Conservation (phyloP, 1,284 basidiomycete genomes). For the Crocinoboletus sp. region DNA sequence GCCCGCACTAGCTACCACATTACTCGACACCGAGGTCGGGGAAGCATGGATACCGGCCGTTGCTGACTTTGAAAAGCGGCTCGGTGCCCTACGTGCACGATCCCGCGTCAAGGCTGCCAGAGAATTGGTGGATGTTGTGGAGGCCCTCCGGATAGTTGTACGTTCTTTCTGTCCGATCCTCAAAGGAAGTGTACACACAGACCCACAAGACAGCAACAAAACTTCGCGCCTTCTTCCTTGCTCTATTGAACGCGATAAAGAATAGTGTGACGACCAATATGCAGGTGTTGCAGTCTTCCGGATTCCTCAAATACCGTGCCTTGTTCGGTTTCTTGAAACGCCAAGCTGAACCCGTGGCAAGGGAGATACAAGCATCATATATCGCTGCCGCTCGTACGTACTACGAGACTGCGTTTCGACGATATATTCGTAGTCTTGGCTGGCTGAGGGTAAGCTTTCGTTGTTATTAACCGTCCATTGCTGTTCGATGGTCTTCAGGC, state of each 20-base stretch:
- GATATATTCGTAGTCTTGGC: constrained; percentile 82
- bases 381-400: constrained; percentile 82
- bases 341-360: constrained; percentile 78
- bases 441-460: constrained; percentile 59
- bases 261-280: constrained; percentile 88
- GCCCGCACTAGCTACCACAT: constrained; percentile 71
- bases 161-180: constrained; percentile 22
- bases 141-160: constrained; percentile 84
- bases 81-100: constrained; percentile 66
- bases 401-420: constrained; percentile 93
- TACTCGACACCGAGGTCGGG: constrained; percentile 80
- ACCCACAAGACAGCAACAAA: constrained; percentile 74
- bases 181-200: neutral
- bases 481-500: constrained; percentile 37
- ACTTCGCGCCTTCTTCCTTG: constrained; percentile 83
- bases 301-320: constrained; percentile 81
- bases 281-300: constrained; percentile 87
- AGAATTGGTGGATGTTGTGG: constrained; percentile 77
- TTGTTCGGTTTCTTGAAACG: constrained; percentile 86
- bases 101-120: constrained; percentile 81
- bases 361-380: constrained; percentile 90
- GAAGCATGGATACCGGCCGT: constrained; percentile 85
- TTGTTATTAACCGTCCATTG: neutral
- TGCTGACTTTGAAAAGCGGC: constrained; percentile 71
- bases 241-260: constrained; percentile 79